phyloP scores from a whole-genome alignment of 108 stramenopile species.

The Cylindrotheca fusiformis region DNA sequence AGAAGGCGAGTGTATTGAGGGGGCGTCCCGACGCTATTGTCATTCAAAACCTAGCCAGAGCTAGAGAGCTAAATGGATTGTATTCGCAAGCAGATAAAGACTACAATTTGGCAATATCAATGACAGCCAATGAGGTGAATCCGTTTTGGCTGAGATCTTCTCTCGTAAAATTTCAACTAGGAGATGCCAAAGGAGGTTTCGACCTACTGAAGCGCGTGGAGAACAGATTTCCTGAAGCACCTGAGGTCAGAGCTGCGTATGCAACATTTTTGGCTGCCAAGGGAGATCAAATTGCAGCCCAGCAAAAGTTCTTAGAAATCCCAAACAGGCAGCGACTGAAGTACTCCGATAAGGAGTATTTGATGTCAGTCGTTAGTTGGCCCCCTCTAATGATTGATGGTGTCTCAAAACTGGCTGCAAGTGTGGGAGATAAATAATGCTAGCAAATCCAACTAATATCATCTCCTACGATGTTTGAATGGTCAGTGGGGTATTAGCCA shows the following conservation, averaged over 20 bases:
- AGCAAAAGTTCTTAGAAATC: slow-evolving; percentile 78
- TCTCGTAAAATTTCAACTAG: slow-evolving; percentile 77
- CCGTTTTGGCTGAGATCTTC: slow-evolving; percentile 81
- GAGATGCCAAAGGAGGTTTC: slow-evolving; percentile 54
- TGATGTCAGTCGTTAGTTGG: slow-evolving; percentile 64
- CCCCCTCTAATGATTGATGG: slow-evolving; percentile 67
- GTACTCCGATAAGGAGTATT: slow-evolving; percentile 56
- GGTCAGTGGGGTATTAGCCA: slow-evolving; percentile 14
- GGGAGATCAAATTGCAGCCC: slow-evolving; percentile 66
- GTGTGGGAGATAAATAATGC: slow-evolving; percentile 30
- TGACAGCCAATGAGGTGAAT: slow-evolving; percentile 84
- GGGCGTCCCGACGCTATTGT: slow-evolving; percentile 76
- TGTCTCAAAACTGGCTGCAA: slow-evolving; percentile 38
- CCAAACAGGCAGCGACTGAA: slow-evolving; percentile 69
- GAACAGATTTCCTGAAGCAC: slow-evolving; percentile 86
- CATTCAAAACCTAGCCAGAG: slow-evolving; percentile 76
- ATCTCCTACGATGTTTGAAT: background rate
- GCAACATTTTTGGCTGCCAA: slow-evolving; percentile 61
- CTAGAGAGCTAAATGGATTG: slow-evolving; percentile 71
- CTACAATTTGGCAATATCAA: slow-evolving; percentile 72
- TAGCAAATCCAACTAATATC: background rate
- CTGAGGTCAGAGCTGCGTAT: slow-evolving; percentile 78
- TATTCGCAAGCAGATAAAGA: slow-evolving; percentile 58
- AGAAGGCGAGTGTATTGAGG: slow-evolving; percentile 46
- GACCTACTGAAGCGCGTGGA: slow-evolving; percentile 77